These are phyloP conservation scores for Ramaria sp. DNA, from an alignment of 768 basidiomycete genomes.

Conservation along the genomic window DNA sequence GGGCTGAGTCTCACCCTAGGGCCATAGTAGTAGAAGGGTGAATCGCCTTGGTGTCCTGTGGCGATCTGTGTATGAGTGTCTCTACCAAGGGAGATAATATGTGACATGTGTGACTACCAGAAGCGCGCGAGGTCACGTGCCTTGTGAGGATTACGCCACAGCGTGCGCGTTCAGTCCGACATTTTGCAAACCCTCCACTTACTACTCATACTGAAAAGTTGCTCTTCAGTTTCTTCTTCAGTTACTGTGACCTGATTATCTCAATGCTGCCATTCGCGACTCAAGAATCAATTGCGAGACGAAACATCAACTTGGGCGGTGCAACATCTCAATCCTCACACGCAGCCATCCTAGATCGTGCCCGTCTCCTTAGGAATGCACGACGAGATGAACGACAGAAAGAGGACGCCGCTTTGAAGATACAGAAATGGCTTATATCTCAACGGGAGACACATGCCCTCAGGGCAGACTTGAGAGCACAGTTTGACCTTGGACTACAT, in stretches of 20 bases:
- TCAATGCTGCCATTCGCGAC: slow-evolving; percentile 4
- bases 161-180: not conserved
- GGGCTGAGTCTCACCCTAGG: too few relatives aligned
- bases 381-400: slow-evolving; percentile 43
- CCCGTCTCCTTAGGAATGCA: slow-evolving; percentile 48
- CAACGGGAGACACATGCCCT: slow-evolving; percentile 29
- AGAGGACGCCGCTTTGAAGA: slow-evolving; percentile 44
- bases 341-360: slow-evolving; percentile 48
- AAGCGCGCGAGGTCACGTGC: not conserved
- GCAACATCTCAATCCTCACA: slow-evolving; percentile 39
- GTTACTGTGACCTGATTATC: not conserved
- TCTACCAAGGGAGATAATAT: too few relatives aligned
- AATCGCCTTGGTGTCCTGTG: too few relatives aligned
- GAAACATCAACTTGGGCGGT: slow-evolving; percentile 73
- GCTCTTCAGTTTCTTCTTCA: too few relatives aligned
- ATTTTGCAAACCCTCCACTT: not conserved
- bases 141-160: not conserved
- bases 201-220: too few relatives aligned
- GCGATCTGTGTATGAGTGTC: too few relatives aligned
- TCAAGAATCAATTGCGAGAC: slow-evolving; percentile 13
- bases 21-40: too few relatives aligned
- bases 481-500: slow-evolving; percentile 29
- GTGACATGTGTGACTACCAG: not conserved
- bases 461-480: slow-evolving; percentile 32
- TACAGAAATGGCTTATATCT: slow-evolving; percentile 69